Conservation (phyloP, 2,329 filamentous ascomycete species). For the Cyclaneusma minus region DNA sequence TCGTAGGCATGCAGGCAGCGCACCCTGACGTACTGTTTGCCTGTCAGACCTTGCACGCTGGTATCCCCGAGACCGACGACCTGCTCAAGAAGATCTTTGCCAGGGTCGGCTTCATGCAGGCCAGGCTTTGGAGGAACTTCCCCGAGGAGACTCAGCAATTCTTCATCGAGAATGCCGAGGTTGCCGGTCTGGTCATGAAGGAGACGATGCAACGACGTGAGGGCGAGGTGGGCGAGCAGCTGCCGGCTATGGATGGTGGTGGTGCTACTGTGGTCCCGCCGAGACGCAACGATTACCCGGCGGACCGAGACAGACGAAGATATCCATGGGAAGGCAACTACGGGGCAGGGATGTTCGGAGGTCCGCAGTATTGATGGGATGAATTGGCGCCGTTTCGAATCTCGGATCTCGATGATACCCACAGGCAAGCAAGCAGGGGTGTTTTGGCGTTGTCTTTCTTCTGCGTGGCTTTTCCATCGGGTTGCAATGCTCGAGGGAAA, state of each 20-base stretch:
- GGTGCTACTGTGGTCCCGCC: too few species aligned
- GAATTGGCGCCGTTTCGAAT: too few species aligned
- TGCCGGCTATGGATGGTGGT: slow-evolving; percentile 34
- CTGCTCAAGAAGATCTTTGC: slow-evolving; percentile 33
- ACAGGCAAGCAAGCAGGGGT: slow-evolving; percentile 1
- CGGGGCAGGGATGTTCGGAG: too few species aligned
- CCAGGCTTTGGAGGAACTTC: slow-evolving; percentile 25
- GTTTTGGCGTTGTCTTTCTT: slow-evolving; percentile 1
- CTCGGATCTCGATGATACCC: too few species aligned
- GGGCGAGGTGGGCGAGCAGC: slow-evolving; percentile 19
- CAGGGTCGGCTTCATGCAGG: slow-evolving; percentile 30
- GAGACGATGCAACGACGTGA: slow-evolving; percentile 30
- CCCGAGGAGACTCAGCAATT: slow-evolving; percentile 26
- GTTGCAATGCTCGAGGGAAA: too few species aligned
- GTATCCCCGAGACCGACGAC: slow-evolving; percentile 25
- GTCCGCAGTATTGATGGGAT: too few species aligned
- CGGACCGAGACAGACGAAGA: too few species aligned
- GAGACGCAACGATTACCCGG: too few species aligned
- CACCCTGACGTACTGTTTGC: slow-evolving; percentile 23
- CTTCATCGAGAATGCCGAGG: slow-evolving; percentile 27
- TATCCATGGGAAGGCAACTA: too few species aligned
- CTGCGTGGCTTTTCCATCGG: background rate
- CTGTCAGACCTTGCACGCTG: slow-evolving; percentile 26
- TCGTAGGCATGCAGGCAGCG: slow-evolving; percentile 15
- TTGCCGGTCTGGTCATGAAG: slow-evolving; percentile 28